Evolutionary conservation across 176 grass and related monocot species (phyloP), one percentile per base, ranked within the genome.

Genomic region (Poa annua): DNA sequence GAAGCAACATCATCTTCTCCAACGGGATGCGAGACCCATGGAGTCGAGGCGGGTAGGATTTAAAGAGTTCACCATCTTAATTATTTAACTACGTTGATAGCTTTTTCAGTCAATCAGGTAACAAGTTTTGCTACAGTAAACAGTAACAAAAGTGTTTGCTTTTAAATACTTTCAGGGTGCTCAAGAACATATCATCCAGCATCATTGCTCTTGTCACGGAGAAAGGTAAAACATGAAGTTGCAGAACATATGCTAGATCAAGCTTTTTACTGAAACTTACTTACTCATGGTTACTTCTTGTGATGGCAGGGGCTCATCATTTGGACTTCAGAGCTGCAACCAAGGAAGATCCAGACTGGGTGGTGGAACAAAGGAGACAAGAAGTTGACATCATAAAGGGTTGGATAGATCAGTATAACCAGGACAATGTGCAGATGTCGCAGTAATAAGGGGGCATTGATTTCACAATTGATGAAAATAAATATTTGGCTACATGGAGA

Each of bases 1-100:
- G 87, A 44, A 99, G 96, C 91, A 99, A 99, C 78, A 94, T 99
- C 62, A 94, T 99, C 76, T 96, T 99, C 81, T 99, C 93, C 26
- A 96, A 99, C 3, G 93, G 96, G 80, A 90, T 99, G 96, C 90
- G 90, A 68, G 96, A 96, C 55, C 96, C 96, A 11, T 99, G 96
- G 96, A 99, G 96, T 70, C 83, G 91, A 68, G 93, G 93, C 65
- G 96, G 96, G 96, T 96, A 93, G 7, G 66, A 63, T 3, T 85
- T 17, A 22, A 78, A 48, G 7, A 83, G 7, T 26, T 45, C 47
- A 74, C 62, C 71, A n/a, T 9, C 50, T 85, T 21, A 76, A 32
- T 73, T 50, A 17, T 10, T 22, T 73, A 29, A 29, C 19, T 25
- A 66, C 81, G 48, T 22, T 17, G 4, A 67, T 66, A 74, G 16